phyloP scores from a whole-genome alignment of 2,329 filamentous ascomycete species.

The Zasmidium cellare region DNA sequence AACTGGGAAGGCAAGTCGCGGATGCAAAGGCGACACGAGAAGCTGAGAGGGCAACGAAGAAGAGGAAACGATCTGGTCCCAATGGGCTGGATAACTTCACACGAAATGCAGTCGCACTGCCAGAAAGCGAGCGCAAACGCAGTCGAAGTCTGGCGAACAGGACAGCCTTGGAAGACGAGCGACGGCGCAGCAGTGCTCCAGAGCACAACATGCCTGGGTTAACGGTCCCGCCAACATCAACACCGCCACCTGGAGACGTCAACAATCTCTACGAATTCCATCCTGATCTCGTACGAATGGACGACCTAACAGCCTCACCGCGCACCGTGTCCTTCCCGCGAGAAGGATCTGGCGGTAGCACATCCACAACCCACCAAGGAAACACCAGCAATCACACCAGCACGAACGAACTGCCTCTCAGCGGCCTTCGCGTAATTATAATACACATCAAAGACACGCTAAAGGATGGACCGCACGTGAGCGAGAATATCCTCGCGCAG shows the following conservation, averaged over 20 bases:
- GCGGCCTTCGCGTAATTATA: slow-evolving; percentile 76
- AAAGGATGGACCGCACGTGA: slow-evolving; percentile 65
- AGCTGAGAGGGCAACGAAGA: slow-evolving; percentile 50
- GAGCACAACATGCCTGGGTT: slow-evolving; percentile 7
- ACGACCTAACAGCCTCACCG: slow-evolving; percentile 19
- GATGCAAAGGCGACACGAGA: slow-evolving; percentile 41
- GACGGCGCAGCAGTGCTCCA: slow-evolving; percentile 19
- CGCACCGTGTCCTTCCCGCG: slow-evolving; percentile 16
- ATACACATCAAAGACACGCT: slow-evolving; percentile 89
- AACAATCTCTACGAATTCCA: slow-evolving; percentile 18
- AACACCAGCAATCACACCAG: slow-evolving; percentile 3
- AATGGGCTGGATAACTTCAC: slow-evolving; percentile 33
- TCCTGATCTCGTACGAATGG: not conserved
- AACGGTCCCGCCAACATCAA: not conserved
- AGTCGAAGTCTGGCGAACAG: slow-evolving; percentile 32
- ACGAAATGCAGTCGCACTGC: slow-evolving; percentile 18
- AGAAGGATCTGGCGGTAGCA: slow-evolving; percentile 4
- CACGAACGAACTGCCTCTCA: slow-evolving; percentile 52
- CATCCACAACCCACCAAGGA: not conserved
- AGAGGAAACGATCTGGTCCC: slow-evolving; percentile 63
- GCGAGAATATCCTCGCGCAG: slow-evolving; percentile 69
- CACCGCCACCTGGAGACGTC: slow-evolving; percentile 17
- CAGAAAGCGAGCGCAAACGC: slow-evolving; percentile 33
- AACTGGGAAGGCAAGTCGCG: slow-evolving; percentile 70
- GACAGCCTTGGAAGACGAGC: slow-evolving; percentile 16